Evolutionary conservation across 768 basidiomycete genomes (phyloP), one percentile per base, ranked within the genome.

Genomic region (Thelephora aurantiotincta): DNA sequence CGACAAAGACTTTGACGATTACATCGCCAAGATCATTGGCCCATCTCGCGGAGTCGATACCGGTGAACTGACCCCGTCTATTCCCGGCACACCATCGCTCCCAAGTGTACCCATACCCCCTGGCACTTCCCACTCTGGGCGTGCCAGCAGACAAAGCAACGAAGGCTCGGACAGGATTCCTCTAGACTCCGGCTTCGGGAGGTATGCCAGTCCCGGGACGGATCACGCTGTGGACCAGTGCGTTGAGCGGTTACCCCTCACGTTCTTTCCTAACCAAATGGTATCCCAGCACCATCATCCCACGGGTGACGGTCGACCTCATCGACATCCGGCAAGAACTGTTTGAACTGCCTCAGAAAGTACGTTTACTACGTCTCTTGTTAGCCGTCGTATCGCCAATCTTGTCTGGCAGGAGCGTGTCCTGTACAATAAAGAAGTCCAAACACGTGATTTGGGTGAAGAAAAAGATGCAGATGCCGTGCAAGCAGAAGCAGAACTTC

Each of bases 261-360:
- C 14, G n/a, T 33, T 5, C 18, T 43, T 26, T 2, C 38, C 34
- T 34, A 45, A 26, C 36, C 54, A 41, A 20, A 20, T 19, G 44
- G 53, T 50, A 13, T 33, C 30, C 6, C 52, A 86, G 82, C 49
- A 68, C 68, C 41, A 68, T 86, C 57, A 78, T 74, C 4, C 78
- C 81, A 11, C 72, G 83, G 37, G 70, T 74, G 26, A 67, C 78
- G 37, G 74, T 75, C n/a, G 87, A 89, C 58, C 71, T 91, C n/a
- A 75, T 94, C 44, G 88, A 94, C 54, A 72, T 87, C 14, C 86
- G 91, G 53, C 81, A 89, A 57, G 92, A 96, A 58, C 66, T 96
- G 5, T 94, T 89, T 54, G 91, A 93, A 55, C 66, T 92, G 11
- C 91, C 91, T 2, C 79, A 83, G 57, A 89, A 84, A 69, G 91